Evolutionary conservation across 208 protist species (phyloP).

Genomic region (Balamuthia mandrillaris): DNA sequence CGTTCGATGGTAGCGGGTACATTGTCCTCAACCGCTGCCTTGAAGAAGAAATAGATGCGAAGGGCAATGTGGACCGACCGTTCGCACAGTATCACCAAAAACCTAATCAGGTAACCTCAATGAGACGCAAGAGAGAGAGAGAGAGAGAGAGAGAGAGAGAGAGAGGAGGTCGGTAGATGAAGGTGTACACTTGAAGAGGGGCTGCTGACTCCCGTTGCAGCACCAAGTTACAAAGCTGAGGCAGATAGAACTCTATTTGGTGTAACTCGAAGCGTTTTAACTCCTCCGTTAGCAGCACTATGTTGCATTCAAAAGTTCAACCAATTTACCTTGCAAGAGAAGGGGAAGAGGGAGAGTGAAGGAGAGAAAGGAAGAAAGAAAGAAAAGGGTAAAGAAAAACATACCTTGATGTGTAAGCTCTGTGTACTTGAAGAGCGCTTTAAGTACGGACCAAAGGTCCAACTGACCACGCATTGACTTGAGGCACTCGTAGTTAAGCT

Average conservation of each 20-base stretch:
- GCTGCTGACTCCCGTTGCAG: background rate
- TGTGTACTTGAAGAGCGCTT: background rate
- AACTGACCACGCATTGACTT: background rate
- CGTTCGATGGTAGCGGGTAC: background rate
- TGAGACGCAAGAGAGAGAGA: background rate
- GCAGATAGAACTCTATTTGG: constrained; percentile 16
- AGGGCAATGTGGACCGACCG: background rate
- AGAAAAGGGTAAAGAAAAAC: background rate
- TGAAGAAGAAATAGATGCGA: background rate
- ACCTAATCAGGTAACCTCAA: background rate
- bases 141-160: background rate
- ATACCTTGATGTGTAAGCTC: background rate
- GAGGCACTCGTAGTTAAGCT: too few relatives aligned
- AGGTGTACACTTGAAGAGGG: background rate
- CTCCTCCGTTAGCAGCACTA: background rate
- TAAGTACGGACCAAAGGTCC: background rate
- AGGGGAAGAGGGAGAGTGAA: too few relatives aligned
- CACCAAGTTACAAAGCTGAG: constrained; percentile 6
- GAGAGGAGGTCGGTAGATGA: background rate
- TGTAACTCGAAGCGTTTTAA: background rate
- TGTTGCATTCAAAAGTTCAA: background rate
- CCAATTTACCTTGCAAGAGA: background rate
- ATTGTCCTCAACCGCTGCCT: background rate
- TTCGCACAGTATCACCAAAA: background rate
- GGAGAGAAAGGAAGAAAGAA: too few relatives aligned